Evolutionary conservation across 2,329 filamentous ascomycete species (phyloP).

Genomic region (Cladophialophora yegresii): DNA sequence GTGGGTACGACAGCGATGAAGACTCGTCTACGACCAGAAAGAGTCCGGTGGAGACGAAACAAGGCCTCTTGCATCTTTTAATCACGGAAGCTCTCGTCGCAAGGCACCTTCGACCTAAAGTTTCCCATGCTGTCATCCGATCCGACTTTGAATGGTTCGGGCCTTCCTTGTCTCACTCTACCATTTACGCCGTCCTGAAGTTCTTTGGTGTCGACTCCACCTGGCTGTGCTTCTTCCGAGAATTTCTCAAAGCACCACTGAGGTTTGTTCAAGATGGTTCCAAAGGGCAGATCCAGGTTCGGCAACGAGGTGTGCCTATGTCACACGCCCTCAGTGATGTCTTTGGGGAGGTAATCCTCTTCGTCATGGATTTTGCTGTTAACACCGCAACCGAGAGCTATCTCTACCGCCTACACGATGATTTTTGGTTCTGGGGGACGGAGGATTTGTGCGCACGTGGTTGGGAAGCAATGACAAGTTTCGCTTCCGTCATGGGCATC

Average conservation of each 20-base stretch:
- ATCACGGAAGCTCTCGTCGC: constrained; percentile 59
- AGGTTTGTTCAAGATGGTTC: constrained; percentile 59
- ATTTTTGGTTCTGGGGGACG: constrained; percentile 68
- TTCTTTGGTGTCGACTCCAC: constrained; percentile 60
- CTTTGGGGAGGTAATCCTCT: constrained; percentile 63
- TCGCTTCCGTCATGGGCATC: constrained; percentile 59
- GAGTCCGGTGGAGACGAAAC: constrained; percentile 54
- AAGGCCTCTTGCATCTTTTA: constrained; percentile 59
- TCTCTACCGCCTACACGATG: constrained; percentile 65
- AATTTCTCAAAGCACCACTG: constrained; percentile 61
- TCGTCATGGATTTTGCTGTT: constrained; percentile 66
- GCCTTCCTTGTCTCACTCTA: constrained; percentile 60
- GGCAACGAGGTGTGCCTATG: constrained; percentile 61
- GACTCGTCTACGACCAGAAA: constrained; percentile 37
- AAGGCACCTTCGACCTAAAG: constrained; percentile 24
- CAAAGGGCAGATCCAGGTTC: constrained; percentile 46
- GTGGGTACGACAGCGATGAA: constrained; percentile 46
- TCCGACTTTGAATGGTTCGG: constrained; percentile 63
- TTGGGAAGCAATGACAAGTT: constrained; percentile 61
- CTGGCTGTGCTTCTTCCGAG: constrained; percentile 62
- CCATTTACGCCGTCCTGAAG: constrained; percentile 58
- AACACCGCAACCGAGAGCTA: constrained; percentile 55
- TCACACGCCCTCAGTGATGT: constrained; percentile 61
- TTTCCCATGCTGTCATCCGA: constrained; percentile 49
- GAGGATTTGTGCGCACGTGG: constrained; percentile 57